Percentiles rank a stretch among this genome's conserved stretches.
These are phyloP conservation scores for Trypanosoma mega DNA, from an alignment of 208 protist genomes.

Conservation along the genomic window DNA sequence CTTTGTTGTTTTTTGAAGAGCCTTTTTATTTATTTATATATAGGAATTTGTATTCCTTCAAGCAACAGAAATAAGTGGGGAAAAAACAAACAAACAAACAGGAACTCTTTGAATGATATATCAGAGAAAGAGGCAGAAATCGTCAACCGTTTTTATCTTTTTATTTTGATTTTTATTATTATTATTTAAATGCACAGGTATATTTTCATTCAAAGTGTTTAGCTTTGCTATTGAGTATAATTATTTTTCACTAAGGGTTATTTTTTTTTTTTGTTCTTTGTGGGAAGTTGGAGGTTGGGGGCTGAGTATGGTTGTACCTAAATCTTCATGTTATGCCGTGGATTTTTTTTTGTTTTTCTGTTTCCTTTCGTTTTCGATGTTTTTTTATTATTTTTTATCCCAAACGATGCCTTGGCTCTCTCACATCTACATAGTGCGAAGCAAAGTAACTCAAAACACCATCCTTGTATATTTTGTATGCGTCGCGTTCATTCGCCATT, in stretches of 20 bases:
- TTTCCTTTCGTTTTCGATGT: constrained; percentile 19
- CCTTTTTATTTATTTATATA: constrained; percentile 7
- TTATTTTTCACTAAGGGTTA: constrained; percentile 9
- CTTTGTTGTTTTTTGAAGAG: neutral
- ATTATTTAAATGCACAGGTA: constrained; percentile 8
- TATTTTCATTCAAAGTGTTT: constrained; percentile 20
- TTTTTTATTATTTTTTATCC: constrained; percentile 6
- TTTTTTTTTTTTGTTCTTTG: too few species aligned
- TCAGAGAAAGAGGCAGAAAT: constrained; percentile 17
- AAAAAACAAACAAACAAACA: neutral
- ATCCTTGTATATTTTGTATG: constrained; percentile 9
- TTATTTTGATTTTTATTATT: constrained; percentile 24
- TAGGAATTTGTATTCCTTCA: constrained; percentile 13
- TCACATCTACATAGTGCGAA: too few species aligned
- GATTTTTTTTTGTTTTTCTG: constrained; percentile 20
- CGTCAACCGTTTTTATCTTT: constrained; percentile 9
- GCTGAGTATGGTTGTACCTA: constrained; percentile 4
- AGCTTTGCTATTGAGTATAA: neutral
- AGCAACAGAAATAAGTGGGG: too few species aligned
- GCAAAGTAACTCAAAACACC: constrained; percentile 1
- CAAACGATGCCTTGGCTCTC: too few species aligned
- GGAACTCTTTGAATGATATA: constrained; percentile 8
- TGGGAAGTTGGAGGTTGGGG: too few species aligned
- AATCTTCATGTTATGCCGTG: constrained; percentile 1
- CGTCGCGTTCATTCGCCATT: constrained; percentile 22